A percentile compares a stretch with the other conserved stretches of the same genome.
Evolutionary conservation across 2,329 filamentous ascomycete species (phyloP).

Genomic region (Aspergillus intermedius): DNA sequence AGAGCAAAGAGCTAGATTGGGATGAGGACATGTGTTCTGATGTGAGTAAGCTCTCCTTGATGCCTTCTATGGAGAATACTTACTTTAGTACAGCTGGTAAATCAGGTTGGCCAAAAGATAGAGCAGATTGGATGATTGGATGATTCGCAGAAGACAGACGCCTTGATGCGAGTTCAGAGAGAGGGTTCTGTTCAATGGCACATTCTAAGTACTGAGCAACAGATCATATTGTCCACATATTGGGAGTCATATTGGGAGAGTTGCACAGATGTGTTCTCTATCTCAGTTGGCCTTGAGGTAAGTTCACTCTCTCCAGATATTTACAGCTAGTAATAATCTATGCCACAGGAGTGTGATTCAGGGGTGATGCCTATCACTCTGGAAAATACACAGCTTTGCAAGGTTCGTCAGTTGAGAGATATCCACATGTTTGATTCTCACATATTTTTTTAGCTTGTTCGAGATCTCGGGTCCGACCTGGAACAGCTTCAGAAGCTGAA

Average conservation of each 20-base stretch:
- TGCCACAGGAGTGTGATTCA: too few species aligned
- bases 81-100: slow-evolving; percentile 1
- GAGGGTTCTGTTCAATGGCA: not conserved
- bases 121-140: slow-evolving; percentile 1
- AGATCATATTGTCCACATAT: not conserved
- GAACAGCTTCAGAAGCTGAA: slow-evolving; percentile 1
- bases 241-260: not conserved
- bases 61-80: not conserved
- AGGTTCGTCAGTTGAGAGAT: too few species aligned
- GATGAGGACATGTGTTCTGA: not conserved
- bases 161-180: not conserved
- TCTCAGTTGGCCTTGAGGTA: not conserved
- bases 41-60: not conserved
- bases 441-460: slow-evolving; percentile 1
- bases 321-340: not conserved
- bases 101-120: slow-evolving; percentile 1
- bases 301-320: not conserved
- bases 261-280: not conserved
- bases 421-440: too few species aligned
- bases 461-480: not conserved
- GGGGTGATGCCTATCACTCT: too few species aligned
- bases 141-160: slow-evolving; percentile 1
- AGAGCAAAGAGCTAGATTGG: not conserved
- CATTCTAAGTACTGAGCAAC: not conserved
- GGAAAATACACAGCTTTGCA: too few species aligned